phyloP scores from a whole-genome alignment of 345 rosid genomes.

The Pseudoturritis turrita region DNA sequence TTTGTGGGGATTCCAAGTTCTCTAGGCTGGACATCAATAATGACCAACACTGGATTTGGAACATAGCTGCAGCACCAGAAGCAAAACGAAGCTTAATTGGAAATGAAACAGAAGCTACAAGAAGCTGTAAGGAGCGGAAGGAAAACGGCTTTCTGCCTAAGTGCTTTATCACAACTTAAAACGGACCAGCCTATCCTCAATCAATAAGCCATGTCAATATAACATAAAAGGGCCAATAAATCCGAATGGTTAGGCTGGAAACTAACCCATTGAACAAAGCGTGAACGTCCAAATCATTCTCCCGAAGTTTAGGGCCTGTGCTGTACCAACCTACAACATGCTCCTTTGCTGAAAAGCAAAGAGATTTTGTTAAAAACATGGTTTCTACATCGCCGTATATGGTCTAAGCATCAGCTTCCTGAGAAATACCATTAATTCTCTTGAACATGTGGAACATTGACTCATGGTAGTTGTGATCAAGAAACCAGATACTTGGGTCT shows the following conservation, averaged over 20 bases:
- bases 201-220: neutral
- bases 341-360: slow-evolving; percentile 70
- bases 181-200: neutral
- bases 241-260: neutral
- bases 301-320: slow-evolving; percentile 83
- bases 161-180: neutral
- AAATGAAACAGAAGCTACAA: neutral
- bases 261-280: slow-evolving; percentile 61
- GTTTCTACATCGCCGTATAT: neutral
- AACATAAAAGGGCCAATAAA: neutral
- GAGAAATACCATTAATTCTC: slow-evolving; percentile 73
- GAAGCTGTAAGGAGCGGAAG: neutral
- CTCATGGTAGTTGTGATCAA: slow-evolving; percentile 88
- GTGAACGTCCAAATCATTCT: slow-evolving; percentile 84
- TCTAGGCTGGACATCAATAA: slow-evolving; percentile 85
- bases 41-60: slow-evolving; percentile 79
- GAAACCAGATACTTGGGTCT: slow-evolving; percentile 84
- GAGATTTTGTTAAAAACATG: neutral
- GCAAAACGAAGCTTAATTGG: neutral
- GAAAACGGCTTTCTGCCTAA: neutral
- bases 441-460: slow-evolving; percentile 92
- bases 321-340: slow-evolving; percentile 97
- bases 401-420: neutral
- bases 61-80: slow-evolving; percentile 52
- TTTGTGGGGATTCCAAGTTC: slow-evolving; percentile 91